Evolutionary conservation across 1,284 basidiomycete species (phyloP).

Genomic region (Ceratobasidium sp.): DNA sequence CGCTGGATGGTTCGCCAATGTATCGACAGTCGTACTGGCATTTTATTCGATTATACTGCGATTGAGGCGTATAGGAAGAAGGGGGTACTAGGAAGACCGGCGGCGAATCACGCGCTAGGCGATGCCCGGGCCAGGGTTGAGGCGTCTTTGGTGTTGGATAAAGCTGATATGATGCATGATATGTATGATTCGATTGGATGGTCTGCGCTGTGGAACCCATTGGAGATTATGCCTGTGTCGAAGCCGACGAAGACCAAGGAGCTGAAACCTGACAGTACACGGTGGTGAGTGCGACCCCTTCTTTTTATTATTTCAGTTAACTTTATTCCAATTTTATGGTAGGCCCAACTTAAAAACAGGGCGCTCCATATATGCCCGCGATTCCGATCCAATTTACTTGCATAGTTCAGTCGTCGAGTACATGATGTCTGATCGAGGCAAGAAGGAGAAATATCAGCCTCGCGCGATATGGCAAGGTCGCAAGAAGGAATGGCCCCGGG

Average conservation of each 20-base stretch:
- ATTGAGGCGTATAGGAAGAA: background rate
- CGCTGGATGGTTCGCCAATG: slow-evolving; percentile 43
- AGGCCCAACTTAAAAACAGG: slow-evolving; percentile 7
- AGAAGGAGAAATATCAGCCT: background rate
- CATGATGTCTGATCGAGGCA: background rate
- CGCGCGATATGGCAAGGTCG: slow-evolving; percentile 14
- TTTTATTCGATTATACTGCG: slow-evolving; percentile 24
- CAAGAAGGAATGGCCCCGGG: background rate
- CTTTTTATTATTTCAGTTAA: background rate
- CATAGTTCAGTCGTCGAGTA: slow-evolving; percentile 24
- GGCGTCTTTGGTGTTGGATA: background rate
- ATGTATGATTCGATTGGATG: background rate
- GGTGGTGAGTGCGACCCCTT: background rate
- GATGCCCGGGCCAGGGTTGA: background rate
- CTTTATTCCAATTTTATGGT: background rate
- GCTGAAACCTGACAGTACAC: background rate
- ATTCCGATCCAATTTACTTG: slow-evolving; percentile 9
- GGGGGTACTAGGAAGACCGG: background rate
- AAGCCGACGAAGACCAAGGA: background rate
- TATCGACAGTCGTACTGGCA: slow-evolving; percentile 14
- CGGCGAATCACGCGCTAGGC: background rate
- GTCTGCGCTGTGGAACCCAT: background rate
- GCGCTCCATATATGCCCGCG: background rate
- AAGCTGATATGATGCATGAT: background rate
- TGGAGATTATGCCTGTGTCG: background rate